phyloP scores from a whole-genome alignment of 139 green algal species.

The Closterium sp. region DNA sequence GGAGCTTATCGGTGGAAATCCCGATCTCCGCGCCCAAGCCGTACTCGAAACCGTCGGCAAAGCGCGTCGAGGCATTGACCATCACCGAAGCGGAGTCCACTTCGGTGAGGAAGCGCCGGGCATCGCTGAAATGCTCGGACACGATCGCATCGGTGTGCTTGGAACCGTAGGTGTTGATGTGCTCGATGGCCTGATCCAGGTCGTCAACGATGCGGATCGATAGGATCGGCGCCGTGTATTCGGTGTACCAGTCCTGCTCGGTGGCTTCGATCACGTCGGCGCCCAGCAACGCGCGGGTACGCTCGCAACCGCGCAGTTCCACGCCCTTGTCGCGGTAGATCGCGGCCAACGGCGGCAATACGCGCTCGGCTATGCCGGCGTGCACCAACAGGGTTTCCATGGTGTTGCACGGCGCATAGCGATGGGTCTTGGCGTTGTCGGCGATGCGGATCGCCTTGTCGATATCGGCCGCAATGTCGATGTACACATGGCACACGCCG shows the following conservation, averaged over 20 bases:
- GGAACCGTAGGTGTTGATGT: background rate
- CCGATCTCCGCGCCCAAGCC: too few relatives aligned
- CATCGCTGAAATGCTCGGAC: background rate
- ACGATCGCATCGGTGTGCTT: background rate
- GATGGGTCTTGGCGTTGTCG: background rate
- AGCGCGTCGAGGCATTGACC: background rate
- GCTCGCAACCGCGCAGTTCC: background rate
- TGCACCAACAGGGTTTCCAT: too few relatives aligned
- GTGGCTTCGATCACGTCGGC: background rate
- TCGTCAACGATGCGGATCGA: background rate
- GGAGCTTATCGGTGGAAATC: too few relatives aligned
- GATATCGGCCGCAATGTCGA: background rate
- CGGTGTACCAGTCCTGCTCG: background rate
- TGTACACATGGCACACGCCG: background rate
- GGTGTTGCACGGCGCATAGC: too few relatives aligned
- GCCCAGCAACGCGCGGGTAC: background rate
- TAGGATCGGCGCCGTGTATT: background rate
- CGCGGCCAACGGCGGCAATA: background rate
- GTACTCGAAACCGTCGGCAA: background rate
- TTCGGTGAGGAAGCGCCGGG: background rate
- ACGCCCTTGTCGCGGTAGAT: background rate
- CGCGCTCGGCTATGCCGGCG: too few relatives aligned
- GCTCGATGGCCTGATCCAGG: background rate
- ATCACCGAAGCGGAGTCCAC: background rate
- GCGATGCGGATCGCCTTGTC: background rate